These are phyloP conservation scores for Solanum neorickii DNA, from an alignment of 257 asterid genomes.

Conservation along the genomic window DNA sequence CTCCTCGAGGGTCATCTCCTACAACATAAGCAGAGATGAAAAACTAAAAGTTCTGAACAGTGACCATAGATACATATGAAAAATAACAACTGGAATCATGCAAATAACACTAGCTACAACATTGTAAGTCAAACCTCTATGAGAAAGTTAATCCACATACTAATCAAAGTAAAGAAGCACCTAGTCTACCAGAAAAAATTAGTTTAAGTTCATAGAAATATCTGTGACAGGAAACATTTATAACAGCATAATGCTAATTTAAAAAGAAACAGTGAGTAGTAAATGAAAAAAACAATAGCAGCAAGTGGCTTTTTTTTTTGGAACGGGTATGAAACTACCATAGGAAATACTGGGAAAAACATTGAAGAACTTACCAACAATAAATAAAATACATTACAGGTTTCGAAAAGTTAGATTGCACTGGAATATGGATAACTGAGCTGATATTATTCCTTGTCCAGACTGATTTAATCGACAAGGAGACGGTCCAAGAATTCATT, in stretches of 20 bases:
- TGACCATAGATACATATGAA: not conserved
- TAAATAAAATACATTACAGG: not conserved
- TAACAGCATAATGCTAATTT: not conserved
- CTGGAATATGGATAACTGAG: too few species aligned
- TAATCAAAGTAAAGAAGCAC: not conserved
- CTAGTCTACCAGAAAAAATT: not conserved
- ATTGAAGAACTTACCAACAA: not conserved
- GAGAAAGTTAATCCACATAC: not conserved
- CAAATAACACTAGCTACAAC: not conserved
- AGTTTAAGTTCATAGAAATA: not conserved
- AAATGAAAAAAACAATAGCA: not conserved
- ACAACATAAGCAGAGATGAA: not conserved
- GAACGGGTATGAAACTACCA: not conserved
- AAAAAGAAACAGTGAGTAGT: not conserved
- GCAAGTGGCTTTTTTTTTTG: not conserved
- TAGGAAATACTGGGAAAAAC: not conserved
- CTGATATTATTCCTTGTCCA: not conserved
- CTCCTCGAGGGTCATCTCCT: slow-evolving; percentile 82
- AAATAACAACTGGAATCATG: not conserved
- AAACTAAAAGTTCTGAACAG: not conserved
- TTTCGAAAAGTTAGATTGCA: not conserved
- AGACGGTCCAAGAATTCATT: not conserved
- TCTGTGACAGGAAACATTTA: not conserved
- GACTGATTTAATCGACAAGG: not conserved
- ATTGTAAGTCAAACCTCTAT: not conserved